Evolutionary conservation across 202 grass and related monocot species (phyloP), one percentile per base, ranked within the genome.

Genomic region (Musa balbisiana): DNA sequence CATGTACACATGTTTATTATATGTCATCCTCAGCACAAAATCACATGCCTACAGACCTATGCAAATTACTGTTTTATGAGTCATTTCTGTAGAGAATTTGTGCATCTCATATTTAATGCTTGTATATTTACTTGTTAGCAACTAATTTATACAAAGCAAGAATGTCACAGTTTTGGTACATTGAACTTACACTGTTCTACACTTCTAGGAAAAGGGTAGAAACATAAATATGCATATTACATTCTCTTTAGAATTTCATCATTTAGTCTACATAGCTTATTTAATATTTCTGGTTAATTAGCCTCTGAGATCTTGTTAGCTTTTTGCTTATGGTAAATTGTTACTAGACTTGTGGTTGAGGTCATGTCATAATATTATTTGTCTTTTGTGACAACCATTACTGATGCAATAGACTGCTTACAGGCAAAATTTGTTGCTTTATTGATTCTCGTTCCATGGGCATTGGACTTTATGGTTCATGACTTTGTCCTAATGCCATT

Each of bases 401-500:
- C 55, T 83, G 49, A 33, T 77, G 51, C 9, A 54, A 50, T 33
- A 8, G 54, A 24, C 11, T 76, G 9, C 73, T 84, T 76, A 43
- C 86, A 93, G 94, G 94, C 85, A 63, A 98, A 98, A 88, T 93
- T 98, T 84, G 76, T 98, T 69, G 88, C 88, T 82, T 76, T 92
- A 20, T 53, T 98, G 77, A 85, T 98, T 50, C 64, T 93, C 50
- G 71, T 92, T 74, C 94, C 94, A 8, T 93, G 65, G 84, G n/a
- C 80, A 51, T 80, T 87, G 71, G 90, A 93, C 81, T 91, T 94
- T 88, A 52, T 89, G 62, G 84, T 98, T 81, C 94, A 98, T 85
- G 88, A 98, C 84, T 93, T 86, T 78, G 85, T 92, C 82, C 79
- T 98, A 75, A 92, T 98, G 94, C 91, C 91, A 68, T 98, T 98